A percentile compares a stretch with the other conserved stretches of the same genome.
phyloP scores from a whole-genome alignment of 768 basidiomycete species.

The Gyrodon lividus region DNA sequence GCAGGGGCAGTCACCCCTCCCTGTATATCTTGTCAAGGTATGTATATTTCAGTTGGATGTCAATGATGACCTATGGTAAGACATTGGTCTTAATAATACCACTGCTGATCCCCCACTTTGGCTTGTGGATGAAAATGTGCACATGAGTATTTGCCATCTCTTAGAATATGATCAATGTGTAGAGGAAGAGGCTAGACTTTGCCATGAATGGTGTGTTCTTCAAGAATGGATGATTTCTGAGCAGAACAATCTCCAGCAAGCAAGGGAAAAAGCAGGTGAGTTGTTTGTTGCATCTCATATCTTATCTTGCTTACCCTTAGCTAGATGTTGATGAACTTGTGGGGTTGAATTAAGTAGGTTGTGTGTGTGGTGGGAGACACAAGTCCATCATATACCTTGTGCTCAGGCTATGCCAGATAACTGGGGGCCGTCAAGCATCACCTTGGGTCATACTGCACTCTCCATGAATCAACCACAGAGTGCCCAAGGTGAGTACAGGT shows the following conservation, averaged over 20 bases:
- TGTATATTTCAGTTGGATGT: conserved; percentile 35
- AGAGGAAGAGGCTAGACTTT: conserved; percentile 8
- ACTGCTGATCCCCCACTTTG: conserved; percentile 8
- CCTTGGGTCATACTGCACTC: neutral
- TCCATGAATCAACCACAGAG: neutral
- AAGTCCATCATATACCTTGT: neutral
- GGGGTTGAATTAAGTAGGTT: neutral
- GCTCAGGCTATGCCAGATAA: conserved; percentile 4
- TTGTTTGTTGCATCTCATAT: neutral
- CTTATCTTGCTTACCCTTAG: neutral
- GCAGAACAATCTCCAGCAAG: neutral
- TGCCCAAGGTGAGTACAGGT: neutral
- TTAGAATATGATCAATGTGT: conserved; percentile 7
- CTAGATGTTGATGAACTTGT: too few species aligned
- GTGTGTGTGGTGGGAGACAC: conserved; percentile 1
- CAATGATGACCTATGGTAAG: conserved; percentile 36
- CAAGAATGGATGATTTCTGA: conserved; percentile 4
- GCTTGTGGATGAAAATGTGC: conserved; percentile 3
- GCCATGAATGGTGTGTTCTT: neutral
- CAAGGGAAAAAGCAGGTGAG: neutral
- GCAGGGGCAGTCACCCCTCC: conserved; percentile 20
- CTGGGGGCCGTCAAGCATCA: neutral
- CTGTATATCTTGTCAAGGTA: conserved; percentile 16
- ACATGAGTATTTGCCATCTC: conserved; percentile 5
- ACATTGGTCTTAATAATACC: conserved; percentile 27